Percentiles rank a stretch among this genome's conserved stretches.
Conservation (phyloP, 768 basidiomycete species). For the Mycena chlorophos region DNA sequence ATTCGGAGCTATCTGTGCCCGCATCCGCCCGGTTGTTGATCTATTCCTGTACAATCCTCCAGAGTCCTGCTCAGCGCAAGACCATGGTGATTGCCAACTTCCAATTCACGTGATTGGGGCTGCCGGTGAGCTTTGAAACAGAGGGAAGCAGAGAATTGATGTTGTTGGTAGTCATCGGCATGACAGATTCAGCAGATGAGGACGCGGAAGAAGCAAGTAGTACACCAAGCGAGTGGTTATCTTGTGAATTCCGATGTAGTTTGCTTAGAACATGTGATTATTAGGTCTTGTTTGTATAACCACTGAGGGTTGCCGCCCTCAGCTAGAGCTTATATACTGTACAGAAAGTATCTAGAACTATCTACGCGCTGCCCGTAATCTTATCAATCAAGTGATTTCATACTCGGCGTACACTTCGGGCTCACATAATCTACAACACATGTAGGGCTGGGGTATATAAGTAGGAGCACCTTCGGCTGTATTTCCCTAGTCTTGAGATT, state of each 20-base stretch:
- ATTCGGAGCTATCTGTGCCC: slow-evolving; percentile 1
- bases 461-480: too few relatives aligned
- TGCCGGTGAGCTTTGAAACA: slow-evolving; percentile 3
- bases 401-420: too few relatives aligned
- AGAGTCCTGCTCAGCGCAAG: slow-evolving; percentile 3
- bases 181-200: not conserved
- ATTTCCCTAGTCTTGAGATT: too few relatives aligned
- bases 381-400: too few relatives aligned
- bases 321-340: too few relatives aligned
- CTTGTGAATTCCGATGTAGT: not conserved
- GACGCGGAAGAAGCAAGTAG: not conserved
- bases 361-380: too few relatives aligned
- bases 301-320: too few relatives aligned
- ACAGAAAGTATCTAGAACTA: too few relatives aligned
- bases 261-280: too few relatives aligned
- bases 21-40: not conserved
- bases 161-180: not conserved
- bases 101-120: slow-evolving; percentile 6
- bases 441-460: too few relatives aligned
- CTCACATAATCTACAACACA: too few relatives aligned
- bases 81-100: slow-evolving; percentile 10
- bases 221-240: not conserved
- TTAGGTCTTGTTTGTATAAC: too few relatives aligned
- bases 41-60: slow-evolving; percentile 10
- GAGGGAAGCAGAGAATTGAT: not conserved